These are phyloP conservation scores for Daedaleopsis nitida DNA, from an alignment of 768 basidiomycete genomes.

Conservation along the genomic window DNA sequence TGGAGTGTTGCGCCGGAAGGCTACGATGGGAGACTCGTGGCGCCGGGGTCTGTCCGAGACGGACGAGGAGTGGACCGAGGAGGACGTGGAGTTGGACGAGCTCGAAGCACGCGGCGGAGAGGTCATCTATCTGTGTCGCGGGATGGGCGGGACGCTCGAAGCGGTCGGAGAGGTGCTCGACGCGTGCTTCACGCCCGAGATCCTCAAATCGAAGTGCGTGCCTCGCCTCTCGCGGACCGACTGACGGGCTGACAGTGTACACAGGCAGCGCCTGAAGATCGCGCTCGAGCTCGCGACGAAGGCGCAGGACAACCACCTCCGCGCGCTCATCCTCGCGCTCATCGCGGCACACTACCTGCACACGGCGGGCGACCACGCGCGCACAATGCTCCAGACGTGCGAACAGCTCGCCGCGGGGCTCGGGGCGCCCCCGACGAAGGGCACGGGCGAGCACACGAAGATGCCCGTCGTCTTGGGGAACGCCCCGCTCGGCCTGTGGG, in stretches of 20 bases:
- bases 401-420: conserved; percentile 74
- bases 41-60: conserved; percentile 10
- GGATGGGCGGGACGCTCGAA: conserved; percentile 55
- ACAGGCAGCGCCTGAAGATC: conserved; percentile 59
- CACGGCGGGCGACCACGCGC: conserved; percentile 69
- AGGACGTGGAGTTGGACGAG: conserved; percentile 30
- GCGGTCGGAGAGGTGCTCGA: conserved; percentile 57
- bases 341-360: conserved; percentile 72
- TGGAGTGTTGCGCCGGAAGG: conserved; percentile 38
- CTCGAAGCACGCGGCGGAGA: conserved; percentile 32
- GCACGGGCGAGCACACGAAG: conserved; percentile 13
- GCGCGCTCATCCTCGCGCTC: conserved; percentile 68
- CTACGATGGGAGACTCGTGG: conserved; percentile 22
- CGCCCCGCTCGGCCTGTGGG: conserved; percentile 68
- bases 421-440: conserved; percentile 45
- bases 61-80: conserved; percentile 25
- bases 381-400: conserved; percentile 63
- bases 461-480: conserved; percentile 47
- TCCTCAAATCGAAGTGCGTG: conserved; percentile 62
- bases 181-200: conserved; percentile 53
- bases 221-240: too few relatives aligned
- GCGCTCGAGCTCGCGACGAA: conserved; percentile 59
- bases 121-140: conserved; percentile 45
- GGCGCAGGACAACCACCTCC: conserved; percentile 71
- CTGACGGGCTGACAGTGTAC: too few relatives aligned